Percentiles rank a stretch among this genome's conserved stretches.
phyloP scores from a whole-genome alignment of 1,139 yeast genomes.

The Williopsis jadinii region DNA sequence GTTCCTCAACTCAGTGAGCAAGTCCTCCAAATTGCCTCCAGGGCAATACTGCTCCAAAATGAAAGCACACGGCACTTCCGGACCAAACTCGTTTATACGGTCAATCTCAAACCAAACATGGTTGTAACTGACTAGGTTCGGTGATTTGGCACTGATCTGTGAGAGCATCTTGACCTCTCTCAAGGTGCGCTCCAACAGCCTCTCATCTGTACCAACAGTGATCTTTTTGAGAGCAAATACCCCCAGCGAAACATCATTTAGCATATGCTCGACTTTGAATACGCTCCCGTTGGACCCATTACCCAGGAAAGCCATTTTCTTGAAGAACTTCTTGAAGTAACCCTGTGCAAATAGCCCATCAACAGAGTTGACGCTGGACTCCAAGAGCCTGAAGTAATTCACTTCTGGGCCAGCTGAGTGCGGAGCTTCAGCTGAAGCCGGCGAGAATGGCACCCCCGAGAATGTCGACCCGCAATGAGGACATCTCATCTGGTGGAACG shows the following conservation, averaged over 20 bases:
- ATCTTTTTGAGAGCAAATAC: conserved; percentile 79
- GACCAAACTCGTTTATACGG: conserved; percentile 48
- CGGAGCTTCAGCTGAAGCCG: not conserved
- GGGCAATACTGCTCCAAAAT: conserved; percentile 81
- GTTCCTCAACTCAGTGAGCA: conserved; percentile 33
- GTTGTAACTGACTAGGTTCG: conserved; percentile 73
- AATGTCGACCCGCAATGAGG: conserved; percentile 13
- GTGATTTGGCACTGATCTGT: conserved; percentile 36
- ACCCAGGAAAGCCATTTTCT: conserved; percentile 46
- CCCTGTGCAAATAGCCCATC: conserved; percentile 55
- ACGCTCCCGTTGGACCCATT: conserved; percentile 84
- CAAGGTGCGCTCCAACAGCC: conserved; percentile 61
- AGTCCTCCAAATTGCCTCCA: conserved; percentile 79
- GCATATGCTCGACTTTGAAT: conserved; percentile 70
- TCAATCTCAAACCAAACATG: conserved; percentile 91
- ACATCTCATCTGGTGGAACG: conserved; percentile 3
- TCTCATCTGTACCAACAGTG: conserved; percentile 70
- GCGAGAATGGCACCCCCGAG: not conserved
- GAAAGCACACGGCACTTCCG: conserved; percentile 71
- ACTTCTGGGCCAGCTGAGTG: conserved; percentile 2
- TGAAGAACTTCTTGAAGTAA: conserved; percentile 65
- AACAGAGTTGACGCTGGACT: conserved; percentile 5
- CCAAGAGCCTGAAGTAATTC: conserved; percentile 12
- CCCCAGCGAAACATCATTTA: conserved; percentile 68
- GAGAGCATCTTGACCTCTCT: conserved; percentile 67